phyloP scores from a whole-genome alignment of 805 yeast genomes.

The Kodamaea fukazawae region DNA sequence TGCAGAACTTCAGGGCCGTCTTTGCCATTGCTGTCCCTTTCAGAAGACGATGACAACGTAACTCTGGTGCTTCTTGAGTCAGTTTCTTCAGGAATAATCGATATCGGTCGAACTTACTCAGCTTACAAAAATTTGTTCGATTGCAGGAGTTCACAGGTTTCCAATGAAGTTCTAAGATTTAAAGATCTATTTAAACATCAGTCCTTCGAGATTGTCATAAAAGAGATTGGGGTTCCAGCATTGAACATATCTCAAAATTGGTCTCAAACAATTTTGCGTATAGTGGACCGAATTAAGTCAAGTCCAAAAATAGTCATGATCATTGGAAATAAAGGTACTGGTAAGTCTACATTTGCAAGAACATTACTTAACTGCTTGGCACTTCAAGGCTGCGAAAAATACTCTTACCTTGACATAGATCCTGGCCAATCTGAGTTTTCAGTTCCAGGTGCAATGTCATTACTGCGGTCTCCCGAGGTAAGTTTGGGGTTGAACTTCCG shows the following conservation, averaged over 20 bases:
- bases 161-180: neutral
- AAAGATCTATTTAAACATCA: constrained; percentile 27
- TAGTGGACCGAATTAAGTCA: neutral
- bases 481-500: constrained; percentile 30
- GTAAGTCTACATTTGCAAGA: constrained; percentile 72
- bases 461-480: constrained; percentile 35
- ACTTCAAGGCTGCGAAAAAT: constrained; percentile 24
- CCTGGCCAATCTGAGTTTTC: constrained; percentile 88
- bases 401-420: constrained; percentile 70
- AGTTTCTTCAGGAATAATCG: constrained; percentile 43
- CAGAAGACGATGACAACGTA: neutral
- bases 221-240: constrained; percentile 24
- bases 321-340: constrained; percentile 71
- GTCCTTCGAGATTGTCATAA: constrained; percentile 38
- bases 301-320: constrained; percentile 34
- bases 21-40: too few species aligned
- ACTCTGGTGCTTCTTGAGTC: constrained; percentile 40
- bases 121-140: constrained; percentile 45
- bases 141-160: constrained; percentile 4
- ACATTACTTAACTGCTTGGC: constrained; percentile 48
- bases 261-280: constrained; percentile 9
- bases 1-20: too few species aligned
- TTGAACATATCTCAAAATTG: constrained; percentile 16
- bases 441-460: constrained; percentile 66
- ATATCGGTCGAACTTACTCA: constrained; percentile 41